phyloP scores from a whole-genome alignment of 495 filamentous ascomycete genomes.

The Rhypophila decipiens region DNA sequence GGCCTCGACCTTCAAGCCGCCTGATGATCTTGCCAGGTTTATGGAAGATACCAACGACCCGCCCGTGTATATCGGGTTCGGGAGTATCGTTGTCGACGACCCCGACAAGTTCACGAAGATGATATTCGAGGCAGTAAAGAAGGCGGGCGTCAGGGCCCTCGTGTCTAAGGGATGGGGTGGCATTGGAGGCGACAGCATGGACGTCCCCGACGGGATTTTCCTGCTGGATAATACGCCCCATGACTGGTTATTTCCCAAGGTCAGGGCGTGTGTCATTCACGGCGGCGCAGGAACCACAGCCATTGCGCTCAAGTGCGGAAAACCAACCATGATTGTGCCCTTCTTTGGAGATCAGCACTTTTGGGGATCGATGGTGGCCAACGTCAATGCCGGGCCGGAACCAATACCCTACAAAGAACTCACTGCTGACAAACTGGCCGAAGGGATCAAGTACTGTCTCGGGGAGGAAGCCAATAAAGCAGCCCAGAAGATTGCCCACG shows the following conservation, averaged over 20 bases:
- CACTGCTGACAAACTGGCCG: conserved; percentile 52
- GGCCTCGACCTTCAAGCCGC: conserved; percentile 58
- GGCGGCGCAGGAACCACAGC: conserved; percentile 64
- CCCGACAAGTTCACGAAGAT: conserved; percentile 54
- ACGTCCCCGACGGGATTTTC: conserved; percentile 52
- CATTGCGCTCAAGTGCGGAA: conserved; percentile 56
- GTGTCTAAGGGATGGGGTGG: conserved; percentile 65
- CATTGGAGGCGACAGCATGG: conserved; percentile 44
- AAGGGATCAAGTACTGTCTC: conserved; percentile 64
- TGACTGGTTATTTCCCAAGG: conserved; percentile 61
- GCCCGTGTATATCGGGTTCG: conserved; percentile 63
- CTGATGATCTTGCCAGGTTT: conserved; percentile 55
- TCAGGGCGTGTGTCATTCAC: conserved; percentile 57
- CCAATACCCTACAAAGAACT: conserved; percentile 70
- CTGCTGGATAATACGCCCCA: conserved; percentile 63
- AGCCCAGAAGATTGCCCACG: conserved; percentile 52
- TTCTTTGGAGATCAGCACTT: conserved; percentile 75
- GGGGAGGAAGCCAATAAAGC: conserved; percentile 48
- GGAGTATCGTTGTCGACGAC: conserved; percentile 64
- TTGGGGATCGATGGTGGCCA: conserved; percentile 70
- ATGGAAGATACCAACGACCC: conserved; percentile 52
- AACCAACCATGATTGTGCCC: conserved; percentile 59
- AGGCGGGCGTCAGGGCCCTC: conserved; percentile 54
- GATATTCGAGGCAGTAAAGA: conserved; percentile 56
- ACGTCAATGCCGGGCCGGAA: conserved; percentile 58